Evolutionary conservation across 116 monocot genomes (phyloP), one percentile per base, ranked within the genome.

Genomic region (Cymodocea nodosa): DNA sequence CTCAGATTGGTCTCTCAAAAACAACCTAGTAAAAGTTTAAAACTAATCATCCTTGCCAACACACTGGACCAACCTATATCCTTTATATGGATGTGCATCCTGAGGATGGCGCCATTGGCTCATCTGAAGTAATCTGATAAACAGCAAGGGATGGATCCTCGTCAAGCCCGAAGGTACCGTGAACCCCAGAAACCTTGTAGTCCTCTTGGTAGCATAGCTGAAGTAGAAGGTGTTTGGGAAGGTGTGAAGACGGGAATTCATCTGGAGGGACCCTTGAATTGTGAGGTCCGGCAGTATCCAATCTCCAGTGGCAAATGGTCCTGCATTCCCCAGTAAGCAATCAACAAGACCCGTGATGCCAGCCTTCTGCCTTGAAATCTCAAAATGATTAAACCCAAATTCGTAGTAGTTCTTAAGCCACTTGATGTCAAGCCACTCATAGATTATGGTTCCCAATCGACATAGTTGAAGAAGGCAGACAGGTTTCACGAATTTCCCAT

Each of bases 221-320:
- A 93, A 93, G 73, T 93, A 94, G 70, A 70, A 90, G 9, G 95
- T 95, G 51, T 83, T 90, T 10, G 90, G 90, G 65, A 95, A 95
- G 9, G 95, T 95, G 9, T 24, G 65, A 0, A 95, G 71, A 35
- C 20, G 70, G 3, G 81, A 68, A 59, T 95, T 95, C 34, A 85
- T 63, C 50, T 66, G 76, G 12, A 85, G 59, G 2, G 95, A 74
- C 17, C 90, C 90, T 68, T 89, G 87, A 39, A 95, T 77, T 16
- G 90, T 87, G 18, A 95, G 82, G 51, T 95, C 95, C 14, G 93
- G 93, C 5, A 93, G 74, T 40, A 93, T 93, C 93, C 93, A 93
- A 68, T 93, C 93, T 15, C 85, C 81, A 13, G 81, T 72, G 18
- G 90, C 83, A 64, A 95, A 95, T 8, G 95, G 95, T 2, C 95